Evolutionary conservation across 225 moss, liverwort and hornwort genomes (phyloP).

Genomic region (Neckera pumila): DNA sequence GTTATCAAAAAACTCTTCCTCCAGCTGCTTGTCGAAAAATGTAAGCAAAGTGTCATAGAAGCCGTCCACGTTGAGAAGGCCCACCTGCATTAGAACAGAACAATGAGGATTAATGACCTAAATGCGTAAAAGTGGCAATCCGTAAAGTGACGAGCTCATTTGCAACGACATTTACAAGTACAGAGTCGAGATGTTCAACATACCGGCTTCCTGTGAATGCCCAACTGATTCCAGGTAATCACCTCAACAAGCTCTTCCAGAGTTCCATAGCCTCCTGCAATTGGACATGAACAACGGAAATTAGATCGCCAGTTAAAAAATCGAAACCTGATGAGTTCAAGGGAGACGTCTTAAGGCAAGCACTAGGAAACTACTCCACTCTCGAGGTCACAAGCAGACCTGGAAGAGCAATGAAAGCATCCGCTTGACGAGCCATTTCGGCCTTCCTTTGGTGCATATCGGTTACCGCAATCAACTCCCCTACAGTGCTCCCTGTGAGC

Average conservation of each 20-base stretch:
- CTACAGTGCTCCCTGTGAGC: slow-evolving; percentile 72
- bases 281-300: background rate
- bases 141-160: background rate
- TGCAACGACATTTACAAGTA: background rate
- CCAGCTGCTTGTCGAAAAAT: slow-evolving; percentile 71
- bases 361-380: background rate
- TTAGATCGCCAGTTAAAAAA: background rate
- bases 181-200: background rate
- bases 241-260: slow-evolving; percentile 90
- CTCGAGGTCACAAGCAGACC: background rate
- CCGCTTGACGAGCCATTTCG: slow-evolving; percentile 85
- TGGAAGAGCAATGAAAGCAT: slow-evolving; percentile 92
- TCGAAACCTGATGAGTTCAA: no score
- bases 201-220: slow-evolving; percentile 90
- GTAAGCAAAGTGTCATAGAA: slow-evolving; percentile 76
- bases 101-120: background rate
- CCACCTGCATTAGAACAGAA: slow-evolving; percentile 42
- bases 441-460: slow-evolving; percentile 92
- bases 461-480: slow-evolving; percentile 56
- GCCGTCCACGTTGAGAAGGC: slow-evolving; percentile 81
- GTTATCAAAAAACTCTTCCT: slow-evolving; percentile 71
- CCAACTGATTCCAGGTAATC: slow-evolving; percentile 91
- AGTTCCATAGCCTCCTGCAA: slow-evolving; percentile 79
- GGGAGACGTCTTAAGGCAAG: background rate
- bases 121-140: background rate